Conservation (phyloP, 164 flowering plant genomes). For the Tinospora cordifolia region DNA sequence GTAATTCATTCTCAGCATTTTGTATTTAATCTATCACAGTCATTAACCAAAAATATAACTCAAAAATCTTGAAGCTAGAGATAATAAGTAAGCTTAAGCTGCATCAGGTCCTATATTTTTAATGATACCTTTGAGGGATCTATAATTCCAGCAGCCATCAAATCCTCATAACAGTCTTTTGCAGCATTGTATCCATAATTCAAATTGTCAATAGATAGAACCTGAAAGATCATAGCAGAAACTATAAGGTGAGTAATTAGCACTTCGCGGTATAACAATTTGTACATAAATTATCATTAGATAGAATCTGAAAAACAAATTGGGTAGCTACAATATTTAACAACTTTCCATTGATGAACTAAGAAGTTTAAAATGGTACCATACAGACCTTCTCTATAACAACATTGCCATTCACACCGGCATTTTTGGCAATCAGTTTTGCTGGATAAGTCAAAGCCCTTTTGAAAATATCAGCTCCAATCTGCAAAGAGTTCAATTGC, state of each 20-base stretch:
- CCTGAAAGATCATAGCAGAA: slow-evolving; percentile 30
- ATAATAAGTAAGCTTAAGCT: too few species aligned
- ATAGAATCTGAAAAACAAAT: background rate
- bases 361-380: background rate
- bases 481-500: slow-evolving; percentile 29
- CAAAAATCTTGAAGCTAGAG: too few species aligned
- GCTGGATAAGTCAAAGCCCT: slow-evolving; percentile 68
- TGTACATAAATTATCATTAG: background rate
- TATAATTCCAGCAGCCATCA: slow-evolving; percentile 67
- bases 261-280: background rate
- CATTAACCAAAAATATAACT: background rate
- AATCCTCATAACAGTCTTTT: slow-evolving; percentile 57
- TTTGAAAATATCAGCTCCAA: slow-evolving; percentile 82
- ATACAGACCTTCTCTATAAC: slow-evolving; percentile 56
- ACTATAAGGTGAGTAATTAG: background rate
- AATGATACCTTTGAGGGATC: slow-evolving; percentile 81
- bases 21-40: background rate
- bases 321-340: background rate
- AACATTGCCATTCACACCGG: slow-evolving; percentile 66
- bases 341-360: background rate
- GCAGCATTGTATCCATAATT: slow-evolving; percentile 82
- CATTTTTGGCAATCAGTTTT: slow-evolving; percentile 71
- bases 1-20: background rate
- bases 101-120: background rate
- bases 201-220: slow-evolving; percentile 40